Base-by-base conservation (phyloP, 2,329 filamentous ascomycete species). In the Alternaria sp. region DNA sequence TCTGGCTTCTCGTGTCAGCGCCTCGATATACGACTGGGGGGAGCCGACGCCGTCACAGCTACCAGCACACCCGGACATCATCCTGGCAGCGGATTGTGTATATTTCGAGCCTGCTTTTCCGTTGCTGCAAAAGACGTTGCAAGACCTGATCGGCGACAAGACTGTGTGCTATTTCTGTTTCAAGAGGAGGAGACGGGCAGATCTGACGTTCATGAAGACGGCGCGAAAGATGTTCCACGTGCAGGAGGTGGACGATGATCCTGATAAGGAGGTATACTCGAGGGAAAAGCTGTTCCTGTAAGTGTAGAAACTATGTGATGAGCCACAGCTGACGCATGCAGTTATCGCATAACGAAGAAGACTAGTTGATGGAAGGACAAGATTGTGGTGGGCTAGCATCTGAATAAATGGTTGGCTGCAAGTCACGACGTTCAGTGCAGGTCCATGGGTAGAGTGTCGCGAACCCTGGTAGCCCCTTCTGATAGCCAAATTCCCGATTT, bases 91-190 rank as follows among this genome's bases (percentile, higher is more conserved):
- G 15, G 60, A 63, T 12, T 63, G 60, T 47, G 94, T 97, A 53
- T 99, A 98, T 83, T 97, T 97, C 79, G 96, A 98, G 80, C 94
- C 95, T 3, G 93, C 96, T 1, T 98, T 98, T 76, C 94, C 95
- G 28, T 84, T 97, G 33, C 86, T 99, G 50, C 87, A 96, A 75
- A 83, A 89, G 67, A 98, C 95, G 6, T 82, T 98, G 68, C 84
- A 87, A 63, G 89, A 92, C 66, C 84, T 97, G 51, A 84, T 97
- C 68, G 86, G 87, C 15, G 86, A 85, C 4, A 77, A 84, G 10
- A 88, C 88, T 0, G 79, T 94, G 46, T 94, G 90, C 78, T 90
- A 91, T 21, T 98, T 99, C 82, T 97, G 95, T 83, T 97, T 96
- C 85, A 98, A 97, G 85, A 95, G 93, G 82, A 87, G 96, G 70